These are phyloP conservation scores for Peterozyma toletana DNA, from an alignment of 805 yeast species.

Conservation along the genomic window DNA sequence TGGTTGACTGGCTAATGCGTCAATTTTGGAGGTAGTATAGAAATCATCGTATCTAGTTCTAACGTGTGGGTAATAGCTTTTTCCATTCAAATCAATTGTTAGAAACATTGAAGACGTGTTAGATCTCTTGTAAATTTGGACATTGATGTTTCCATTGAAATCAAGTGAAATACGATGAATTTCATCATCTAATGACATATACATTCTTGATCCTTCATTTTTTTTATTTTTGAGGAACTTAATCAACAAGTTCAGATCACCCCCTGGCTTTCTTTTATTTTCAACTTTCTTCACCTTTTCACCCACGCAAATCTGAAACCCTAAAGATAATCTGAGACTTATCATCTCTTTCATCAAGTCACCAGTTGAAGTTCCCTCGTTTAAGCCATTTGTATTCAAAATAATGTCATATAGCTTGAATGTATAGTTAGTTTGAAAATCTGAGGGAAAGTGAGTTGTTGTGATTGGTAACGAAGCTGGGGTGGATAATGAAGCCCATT, in stretches of 20 bases:
- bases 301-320: slow-evolving; percentile 87
- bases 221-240: slow-evolving; percentile 40
- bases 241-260: slow-evolving; percentile 49
- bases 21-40: slow-evolving; percentile 51
- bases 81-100: slow-evolving; percentile 4
- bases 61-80: slow-evolving; percentile 45
- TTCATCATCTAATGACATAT: slow-evolving; percentile 72
- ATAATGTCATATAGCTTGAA: slow-evolving; percentile 80
- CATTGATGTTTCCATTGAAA: slow-evolving; percentile 63
- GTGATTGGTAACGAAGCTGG: slow-evolving; percentile 91
- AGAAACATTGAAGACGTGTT: slow-evolving; percentile 20
- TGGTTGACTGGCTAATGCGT: slow-evolving; percentile 45
- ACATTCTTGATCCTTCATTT: slow-evolving; percentile 56
- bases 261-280: slow-evolving; percentile 44
- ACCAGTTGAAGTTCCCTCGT: slow-evolving; percentile 41
- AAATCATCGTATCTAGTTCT: slow-evolving; percentile 73
- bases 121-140: slow-evolving; percentile 59
- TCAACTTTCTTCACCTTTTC: slow-evolving; percentile 61
- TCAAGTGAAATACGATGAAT: slow-evolving; percentile 80
- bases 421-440: slow-evolving; percentile 66
- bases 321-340: slow-evolving; percentile 70
- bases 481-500: slow-evolving; percentile 89
- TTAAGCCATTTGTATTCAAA: slow-evolving; percentile 50
- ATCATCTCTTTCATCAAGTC: slow-evolving; percentile 83
- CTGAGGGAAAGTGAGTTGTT: slow-evolving; percentile 72